Evolutionary conservation across 495 filamentous ascomycete genomes (phyloP).

Genomic region (Podospora bellae-mahoneyi): DNA sequence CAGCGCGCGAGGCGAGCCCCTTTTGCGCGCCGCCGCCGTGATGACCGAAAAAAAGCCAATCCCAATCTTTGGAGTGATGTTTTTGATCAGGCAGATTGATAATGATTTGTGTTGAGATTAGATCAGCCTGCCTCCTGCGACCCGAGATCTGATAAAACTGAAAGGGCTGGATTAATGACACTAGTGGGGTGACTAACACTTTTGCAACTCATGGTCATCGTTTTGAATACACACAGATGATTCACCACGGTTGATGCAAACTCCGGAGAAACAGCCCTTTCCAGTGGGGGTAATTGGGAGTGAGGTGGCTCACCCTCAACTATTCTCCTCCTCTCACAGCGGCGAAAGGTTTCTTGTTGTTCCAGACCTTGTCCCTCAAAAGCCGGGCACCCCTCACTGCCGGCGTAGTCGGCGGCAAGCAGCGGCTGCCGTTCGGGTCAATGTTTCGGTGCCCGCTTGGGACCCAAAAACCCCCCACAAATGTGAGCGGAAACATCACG

Average conservation of each 20-base stretch:
- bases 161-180: not conserved
- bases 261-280: not conserved
- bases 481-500: not conserved
- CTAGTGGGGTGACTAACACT: not conserved
- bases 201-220: not conserved
- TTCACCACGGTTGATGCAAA: not conserved
- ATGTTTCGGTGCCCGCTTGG: not conserved
- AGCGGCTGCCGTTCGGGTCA: not conserved
- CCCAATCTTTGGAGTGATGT: not conserved
- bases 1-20: too few species aligned
- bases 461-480: too few species aligned
- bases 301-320: too few species aligned
- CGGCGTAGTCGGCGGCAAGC: not conserved
- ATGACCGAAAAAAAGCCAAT: not conserved
- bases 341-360: not conserved
- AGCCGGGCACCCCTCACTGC: not conserved
- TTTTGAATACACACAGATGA: not conserved
- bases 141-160: slow-evolving; percentile 16
- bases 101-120: slow-evolving; percentile 23
- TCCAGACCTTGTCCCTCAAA: not conserved
- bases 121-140: slow-evolving; percentile 4
- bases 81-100: not conserved
- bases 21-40: too few species aligned
- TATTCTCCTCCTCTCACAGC: not conserved
- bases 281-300: too few species aligned